Percentiles rank a stretch among this genome's conserved stretches.
Evolutionary conservation across 2,329 filamentous ascomycete genomes (phyloP).

Genomic region (Talaromyces sp.): DNA sequence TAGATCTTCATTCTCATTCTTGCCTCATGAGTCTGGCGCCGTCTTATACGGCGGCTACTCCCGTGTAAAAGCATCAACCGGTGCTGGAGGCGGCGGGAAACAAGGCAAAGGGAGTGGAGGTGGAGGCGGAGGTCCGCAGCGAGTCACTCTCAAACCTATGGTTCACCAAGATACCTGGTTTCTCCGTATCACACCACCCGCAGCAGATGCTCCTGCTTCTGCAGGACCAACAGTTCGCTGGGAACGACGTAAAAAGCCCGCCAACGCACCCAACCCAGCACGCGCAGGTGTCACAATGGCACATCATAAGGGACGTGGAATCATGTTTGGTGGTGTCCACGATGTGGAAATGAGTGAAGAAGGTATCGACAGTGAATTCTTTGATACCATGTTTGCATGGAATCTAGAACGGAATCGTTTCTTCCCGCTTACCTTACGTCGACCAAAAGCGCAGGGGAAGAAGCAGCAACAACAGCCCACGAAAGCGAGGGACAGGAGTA

Average conservation of each 20-base stretch:
- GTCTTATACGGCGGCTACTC: slow-evolving; percentile 94
- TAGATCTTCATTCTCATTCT: slow-evolving; percentile 83
- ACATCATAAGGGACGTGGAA: slow-evolving; percentile 87
- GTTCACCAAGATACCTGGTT: slow-evolving; percentile 96
- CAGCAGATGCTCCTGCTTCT: slow-evolving; percentile 62
- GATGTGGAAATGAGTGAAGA: slow-evolving; percentile 90
- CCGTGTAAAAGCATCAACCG: slow-evolving; percentile 69
- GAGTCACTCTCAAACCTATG: slow-evolving; percentile 77
- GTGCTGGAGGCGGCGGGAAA: slow-evolving; percentile 57
- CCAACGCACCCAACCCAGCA: slow-evolving; percentile 78
- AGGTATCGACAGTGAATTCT: slow-evolving; percentile 95
- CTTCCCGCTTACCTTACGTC: slow-evolving; percentile 76
- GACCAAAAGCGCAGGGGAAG: slow-evolving; percentile 66
- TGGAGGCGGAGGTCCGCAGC: slow-evolving; percentile 46
- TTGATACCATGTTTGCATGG: slow-evolving; percentile 87
- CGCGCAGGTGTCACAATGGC: slow-evolving; percentile 91
- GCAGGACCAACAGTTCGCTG: slow-evolving; percentile 73
- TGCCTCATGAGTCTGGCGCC: slow-evolving; percentile 86
- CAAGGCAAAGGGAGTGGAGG: slow-evolving; percentile 37
- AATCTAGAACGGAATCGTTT: slow-evolving; percentile 94
- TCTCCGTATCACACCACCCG: slow-evolving; percentile 72
- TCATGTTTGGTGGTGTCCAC: slow-evolving; percentile 91
- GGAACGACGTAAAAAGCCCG: slow-evolving; percentile 90
- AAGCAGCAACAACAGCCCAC: slow-evolving; percentile 49
- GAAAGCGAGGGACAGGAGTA: slow-evolving; percentile 65